Evolutionary conservation across 129 eudicot species (phyloP), one percentile per base, ranked within the genome.

Genomic region (Flaveria robusta): DNA sequence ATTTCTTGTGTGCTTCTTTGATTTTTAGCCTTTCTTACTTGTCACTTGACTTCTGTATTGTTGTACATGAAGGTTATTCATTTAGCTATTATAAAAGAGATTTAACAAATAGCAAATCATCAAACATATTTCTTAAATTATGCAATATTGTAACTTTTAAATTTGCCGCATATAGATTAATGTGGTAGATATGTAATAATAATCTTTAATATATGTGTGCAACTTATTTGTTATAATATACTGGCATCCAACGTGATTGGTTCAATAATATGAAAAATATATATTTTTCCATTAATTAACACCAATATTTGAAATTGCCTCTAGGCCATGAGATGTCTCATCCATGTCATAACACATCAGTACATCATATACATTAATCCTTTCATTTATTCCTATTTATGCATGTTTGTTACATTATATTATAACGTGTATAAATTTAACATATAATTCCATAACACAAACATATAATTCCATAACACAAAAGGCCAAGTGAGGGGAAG

Each of bases 311-410:
- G 14, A 54, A 64, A 65, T 66, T 26, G 68, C 52, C 74, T 72
- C 68, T 37, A 43, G 74, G 63, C 79, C 79, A 72, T 15, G 83
- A 79, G 74, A 41, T 74, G 74, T 79, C 83, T 41, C 79, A 64
- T 79, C 78, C 74, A 64, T 72, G 74, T 72, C 83, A 47, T 64
- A 54, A n/a, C 34, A 71, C 56, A 60, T 65, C 78, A 64, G 62
- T 65, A 72, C 83, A 73, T 13, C 15, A 67, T 68, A 41, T 49
- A 16, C 74, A 77, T 23, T 63, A 75, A 46, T 46, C 24, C 11
- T 49, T 56, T 37, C 70, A 56, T n/a, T 46, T 69, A 69, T 70
- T 34, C 39, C 39, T 34, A 34, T 34, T 34, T 34, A 34, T 34
- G 39, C 5, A 34, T 34, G 39, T 34, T 5, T 34, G 37, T 31